Conservation (phyloP, 2,329 filamentous ascomycete species). For the Macrophomina phaseolina region DNA sequence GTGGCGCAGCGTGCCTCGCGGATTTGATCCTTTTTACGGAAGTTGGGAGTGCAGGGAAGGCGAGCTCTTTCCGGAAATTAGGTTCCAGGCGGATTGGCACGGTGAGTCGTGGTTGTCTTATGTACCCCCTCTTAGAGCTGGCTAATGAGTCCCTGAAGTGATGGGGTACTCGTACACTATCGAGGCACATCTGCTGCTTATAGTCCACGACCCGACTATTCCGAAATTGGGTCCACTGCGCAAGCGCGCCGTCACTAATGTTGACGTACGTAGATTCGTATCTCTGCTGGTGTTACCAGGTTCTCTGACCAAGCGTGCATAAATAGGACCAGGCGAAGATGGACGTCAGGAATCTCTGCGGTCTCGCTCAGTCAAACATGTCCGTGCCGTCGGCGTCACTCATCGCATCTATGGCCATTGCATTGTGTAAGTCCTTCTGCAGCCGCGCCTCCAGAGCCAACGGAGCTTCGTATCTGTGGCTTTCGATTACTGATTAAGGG, state of each 20-base stretch:
- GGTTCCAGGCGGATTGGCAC: slow-evolving; percentile 43
- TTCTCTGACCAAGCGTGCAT: not conserved
- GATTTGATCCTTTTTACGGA: slow-evolving; percentile 41
- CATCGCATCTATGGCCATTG: slow-evolving; percentile 45
- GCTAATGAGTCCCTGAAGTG: not conserved
- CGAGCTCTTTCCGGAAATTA: slow-evolving; percentile 40
- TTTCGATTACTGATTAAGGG: too few relatives aligned
- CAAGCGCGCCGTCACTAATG: slow-evolving; percentile 38
- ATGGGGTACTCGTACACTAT: slow-evolving; percentile 40
- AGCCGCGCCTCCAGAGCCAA: too few relatives aligned
- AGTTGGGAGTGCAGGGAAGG: not conserved
- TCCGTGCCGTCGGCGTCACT: slow-evolving; percentile 44
- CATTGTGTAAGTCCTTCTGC: slow-evolving; percentile 35
- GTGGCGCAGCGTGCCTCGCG: slow-evolving; percentile 39
- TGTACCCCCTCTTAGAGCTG: not conserved
- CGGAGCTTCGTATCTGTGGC: not conserved
- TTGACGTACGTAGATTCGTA: slow-evolving; percentile 34
- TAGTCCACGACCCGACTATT: slow-evolving; percentile 45
- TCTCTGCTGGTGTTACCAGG: not conserved
- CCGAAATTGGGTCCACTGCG: slow-evolving; percentile 43
- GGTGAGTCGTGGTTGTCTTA: slow-evolving; percentile 27
- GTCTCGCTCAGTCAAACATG: slow-evolving; percentile 42
- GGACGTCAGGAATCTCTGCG: slow-evolving; percentile 41
- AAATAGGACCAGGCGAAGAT: not conserved
- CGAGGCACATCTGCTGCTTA: slow-evolving; percentile 42